phyloP scores from a whole-genome alignment of 2,329 filamentous ascomycete genomes.

The Niveomyces coronatus region DNA sequence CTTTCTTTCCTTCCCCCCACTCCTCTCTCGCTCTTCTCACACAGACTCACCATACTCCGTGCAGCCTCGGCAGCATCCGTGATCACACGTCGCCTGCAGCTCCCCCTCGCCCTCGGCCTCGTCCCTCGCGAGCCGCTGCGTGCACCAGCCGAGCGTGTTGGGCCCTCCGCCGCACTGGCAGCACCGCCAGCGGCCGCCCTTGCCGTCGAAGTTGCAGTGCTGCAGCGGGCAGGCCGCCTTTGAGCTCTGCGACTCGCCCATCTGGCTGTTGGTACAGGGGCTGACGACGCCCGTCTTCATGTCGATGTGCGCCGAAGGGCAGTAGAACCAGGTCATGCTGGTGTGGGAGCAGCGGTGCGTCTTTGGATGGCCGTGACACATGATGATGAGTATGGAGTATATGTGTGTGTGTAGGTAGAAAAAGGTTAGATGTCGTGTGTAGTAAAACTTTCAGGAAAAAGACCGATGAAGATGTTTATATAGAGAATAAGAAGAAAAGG shows the following conservation, averaged over 20 bases:
- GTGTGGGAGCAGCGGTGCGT: constrained; percentile 42
- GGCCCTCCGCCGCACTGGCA: constrained; percentile 41
- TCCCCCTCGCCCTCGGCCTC: neutral
- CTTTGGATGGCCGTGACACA: constrained; percentile 46
- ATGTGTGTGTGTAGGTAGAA: constrained; percentile 1
- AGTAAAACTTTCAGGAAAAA: neutral
- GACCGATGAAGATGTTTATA: neutral
- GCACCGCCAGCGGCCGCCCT: constrained; percentile 43
- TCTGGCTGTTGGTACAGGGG: constrained; percentile 38
- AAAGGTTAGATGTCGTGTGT: constrained; percentile 10
- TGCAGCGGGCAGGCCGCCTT: constrained; percentile 36
- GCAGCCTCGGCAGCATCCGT: constrained; percentile 6
- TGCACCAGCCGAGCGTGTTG: constrained; percentile 45
- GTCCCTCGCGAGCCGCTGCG: constrained; percentile 19
- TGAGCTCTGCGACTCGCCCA: constrained; percentile 34
- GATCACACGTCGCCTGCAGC: constrained; percentile 8
- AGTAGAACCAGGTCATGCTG: constrained; percentile 47
- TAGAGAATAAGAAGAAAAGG: neutral
- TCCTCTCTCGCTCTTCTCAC: too few species aligned
- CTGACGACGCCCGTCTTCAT: constrained; percentile 38
- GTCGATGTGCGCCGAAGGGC: constrained; percentile 34
- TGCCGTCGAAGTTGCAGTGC: constrained; percentile 40
- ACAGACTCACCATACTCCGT: neutral
- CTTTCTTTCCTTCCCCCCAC: too few species aligned
- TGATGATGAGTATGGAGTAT: too few species aligned